Percentiles rank a stretch among this genome's conserved stretches.
Evolutionary conservation across 2,329 filamentous ascomycete species (phyloP).

Genomic region (Lasiodiplodia gonubiensis): DNA sequence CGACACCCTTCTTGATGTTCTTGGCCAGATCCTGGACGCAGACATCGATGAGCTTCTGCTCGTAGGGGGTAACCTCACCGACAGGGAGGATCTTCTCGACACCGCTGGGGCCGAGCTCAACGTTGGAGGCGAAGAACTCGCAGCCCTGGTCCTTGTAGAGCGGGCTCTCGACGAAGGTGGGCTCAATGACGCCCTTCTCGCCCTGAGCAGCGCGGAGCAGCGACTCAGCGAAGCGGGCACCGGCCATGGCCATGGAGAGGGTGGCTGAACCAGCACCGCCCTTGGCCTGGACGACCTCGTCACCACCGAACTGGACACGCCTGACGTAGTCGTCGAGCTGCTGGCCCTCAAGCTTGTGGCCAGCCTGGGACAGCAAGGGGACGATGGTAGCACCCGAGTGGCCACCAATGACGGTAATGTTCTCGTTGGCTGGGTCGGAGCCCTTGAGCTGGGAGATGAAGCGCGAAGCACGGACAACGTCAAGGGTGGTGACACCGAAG

Average conservation of each 20-base stretch:
- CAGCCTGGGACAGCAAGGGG: slow-evolving; percentile 93
- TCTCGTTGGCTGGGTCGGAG: slow-evolving; percentile 89
- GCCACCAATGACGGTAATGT: slow-evolving; percentile 93
- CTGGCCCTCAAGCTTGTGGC: slow-evolving; percentile 82
- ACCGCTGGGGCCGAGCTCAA: slow-evolving; percentile 95
- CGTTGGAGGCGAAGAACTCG: slow-evolving; percentile 94
- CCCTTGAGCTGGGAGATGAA: slow-evolving; percentile 96
- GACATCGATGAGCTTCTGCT: slow-evolving; percentile 88
- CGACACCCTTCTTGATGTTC: slow-evolving; percentile 91
- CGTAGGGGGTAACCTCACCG: slow-evolving; percentile 80
- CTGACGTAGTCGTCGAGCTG: slow-evolving; percentile 78
- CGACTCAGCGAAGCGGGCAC: slow-evolving; percentile 83
- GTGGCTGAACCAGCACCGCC: slow-evolving; percentile 96
- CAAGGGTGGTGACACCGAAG: slow-evolving; percentile 98
- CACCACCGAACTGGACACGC: slow-evolving; percentile 98
- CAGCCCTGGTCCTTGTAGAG: slow-evolving; percentile 98
- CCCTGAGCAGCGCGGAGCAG: slow-evolving; percentile 91
- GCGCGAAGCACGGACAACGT: slow-evolving; percentile 95
- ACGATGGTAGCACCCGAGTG: slow-evolving; percentile 99
- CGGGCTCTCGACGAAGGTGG: slow-evolving; percentile 94
- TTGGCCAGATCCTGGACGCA: slow-evolving; percentile 84
- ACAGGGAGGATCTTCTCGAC: slow-evolving; percentile 91
- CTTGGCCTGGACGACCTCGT: slow-evolving; percentile 99
- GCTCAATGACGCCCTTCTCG: slow-evolving; percentile 94
- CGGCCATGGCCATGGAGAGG: slow-evolving; percentile 98